Evolutionary conservation across 2,329 filamentous ascomycete genomes (phyloP).

Genomic region (Tetracladium maxilliforme): DNA sequence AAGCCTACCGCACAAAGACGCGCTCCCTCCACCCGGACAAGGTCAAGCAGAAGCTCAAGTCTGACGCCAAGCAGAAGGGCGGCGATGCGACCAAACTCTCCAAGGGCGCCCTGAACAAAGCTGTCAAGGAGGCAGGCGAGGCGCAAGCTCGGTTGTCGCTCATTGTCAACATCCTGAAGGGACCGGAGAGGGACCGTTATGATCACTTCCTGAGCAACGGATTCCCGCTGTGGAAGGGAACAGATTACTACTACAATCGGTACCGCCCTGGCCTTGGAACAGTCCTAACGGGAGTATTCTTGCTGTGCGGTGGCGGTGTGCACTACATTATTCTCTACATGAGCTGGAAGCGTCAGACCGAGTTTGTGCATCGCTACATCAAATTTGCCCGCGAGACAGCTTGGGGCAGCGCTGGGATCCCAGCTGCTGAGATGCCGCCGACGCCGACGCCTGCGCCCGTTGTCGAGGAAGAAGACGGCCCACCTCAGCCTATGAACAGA

Average conservation of each 20-base stretch:
- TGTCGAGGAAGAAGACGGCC: conserved; percentile 27
- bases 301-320: conserved; percentile 68
- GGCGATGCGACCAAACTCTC: conserved; percentile 42
- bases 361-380: conserved; percentile 88
- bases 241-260: conserved; percentile 93
- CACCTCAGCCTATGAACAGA: conserved; percentile 55
- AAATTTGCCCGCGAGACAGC: conserved; percentile 75
- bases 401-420: conserved; percentile 70
- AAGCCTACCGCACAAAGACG: conserved; percentile 83
- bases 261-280: conserved; percentile 84
- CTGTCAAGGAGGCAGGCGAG: conserved; percentile 68
- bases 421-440: conserved; percentile 40
- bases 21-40: conserved; percentile 86
- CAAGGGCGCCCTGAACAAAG: conserved; percentile 62
- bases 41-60: conserved; percentile 69
- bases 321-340: conserved; percentile 81
- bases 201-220: conserved; percentile 89
- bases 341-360: conserved; percentile 76
- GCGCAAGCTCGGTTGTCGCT: conserved; percentile 74
- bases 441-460: conserved; percentile 26
- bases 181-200: conserved; percentile 70
- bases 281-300: conserved; percentile 67
- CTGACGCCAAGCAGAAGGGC: conserved; percentile 36
- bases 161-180: conserved; percentile 74
- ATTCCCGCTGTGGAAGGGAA: conserved; percentile 93